Base-by-base conservation (phyloP, 2,329 filamentous ascomycete genomes). In the Diplodia mutila region DNA sequence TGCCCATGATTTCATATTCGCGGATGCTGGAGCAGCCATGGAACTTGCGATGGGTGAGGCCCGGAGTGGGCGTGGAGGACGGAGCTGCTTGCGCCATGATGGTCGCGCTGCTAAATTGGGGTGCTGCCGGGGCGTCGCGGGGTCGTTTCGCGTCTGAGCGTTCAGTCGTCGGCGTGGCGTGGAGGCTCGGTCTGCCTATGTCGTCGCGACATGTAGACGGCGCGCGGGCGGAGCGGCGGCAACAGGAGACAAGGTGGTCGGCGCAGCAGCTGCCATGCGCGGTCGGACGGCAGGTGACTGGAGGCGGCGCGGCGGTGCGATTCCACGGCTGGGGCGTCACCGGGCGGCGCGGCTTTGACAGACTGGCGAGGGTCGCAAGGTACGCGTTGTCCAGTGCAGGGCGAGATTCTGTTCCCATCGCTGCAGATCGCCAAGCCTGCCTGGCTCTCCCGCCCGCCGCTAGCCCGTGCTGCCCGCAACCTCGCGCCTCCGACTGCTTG, bases 11-110 rank as follows among this genome's bases (percentile, higher is more conserved):
- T 72, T 94, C 91, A 78, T 95, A 96, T 72, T 93, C 90, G 72
- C 84, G 82, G 72, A 96, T 93, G 74, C 87, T 88, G 59, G 93
- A 95, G 83, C 94, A 97, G 70, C 95, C 95, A 65, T 85, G 84
- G 78, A 96, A 99, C 71, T 90, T 75, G 78, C 82, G 76, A 76
- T 81, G 69, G 79, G 86, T 76, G 72, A 78, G 68, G 80, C 81
- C 75, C 80, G 82, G 57, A 83, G 84, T 69, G 85, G 85, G 76
- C 83, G 80, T 46, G 3, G 73, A 70, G 32, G 72, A 68, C 16
- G 70, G 67, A n/a, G 67, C 42, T 46, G n/a, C n/a, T 34, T 67
- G 54, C 46, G 67, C 61, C 67, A 65, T 65, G 21, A 18, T 53
- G 53, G 51, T 34, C 61, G 65, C 32, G 55, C 11, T 23, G 32